Base-by-base conservation (phyloP, 805 yeast species). In the Komagataella kurtzmanii region DNA sequence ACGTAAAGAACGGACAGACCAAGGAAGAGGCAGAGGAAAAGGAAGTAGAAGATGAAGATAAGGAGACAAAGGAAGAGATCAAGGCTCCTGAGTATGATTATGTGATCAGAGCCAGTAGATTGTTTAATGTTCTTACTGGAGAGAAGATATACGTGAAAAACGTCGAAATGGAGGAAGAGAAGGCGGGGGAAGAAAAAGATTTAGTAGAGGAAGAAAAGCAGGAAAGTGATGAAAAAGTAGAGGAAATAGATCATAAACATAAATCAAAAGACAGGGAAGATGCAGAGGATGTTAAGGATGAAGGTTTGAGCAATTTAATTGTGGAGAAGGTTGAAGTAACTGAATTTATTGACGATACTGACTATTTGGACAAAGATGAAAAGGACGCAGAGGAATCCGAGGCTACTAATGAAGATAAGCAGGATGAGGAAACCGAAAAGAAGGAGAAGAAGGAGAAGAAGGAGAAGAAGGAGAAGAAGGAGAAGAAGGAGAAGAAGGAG, bases 291-390 rank as follows among this genome's bases (percentile, higher is more conserved):
- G 51, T 17, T 14, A 24, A 14, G 3, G 24, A 23, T 10, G 44
- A 23, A 19, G 47, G 44, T 3, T 24, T 49, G 6, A 47, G 23
- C 46, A 70, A 69, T 53, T 59, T 73, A 51, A 65, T 73, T 6
- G 63, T 72, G 17, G 76, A 73, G 47, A 69, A 69, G 50, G 73
- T 73, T 8, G 74, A 74, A 58, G 76, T 73, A 3, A 57, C 63
- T 1, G 71, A 68, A 36, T 65, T 58, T 54, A 57, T 65, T 4
- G 62, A 54, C 4, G 59, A 56, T 12, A 65, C 60, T 21, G 70
- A 67, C 17, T 60, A 57, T 46, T 59, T 58, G 24, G 57, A 52
- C 17, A 50, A 44, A 7, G 54, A 49, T 8, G 52, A 56, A 6
- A 55, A 54, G 5, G 51, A 36, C 17, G 46, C 14, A 44, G 52